Conservation (phyloP, 352 stramenopile species). For the Pelagophyceae sp. region DNA sequence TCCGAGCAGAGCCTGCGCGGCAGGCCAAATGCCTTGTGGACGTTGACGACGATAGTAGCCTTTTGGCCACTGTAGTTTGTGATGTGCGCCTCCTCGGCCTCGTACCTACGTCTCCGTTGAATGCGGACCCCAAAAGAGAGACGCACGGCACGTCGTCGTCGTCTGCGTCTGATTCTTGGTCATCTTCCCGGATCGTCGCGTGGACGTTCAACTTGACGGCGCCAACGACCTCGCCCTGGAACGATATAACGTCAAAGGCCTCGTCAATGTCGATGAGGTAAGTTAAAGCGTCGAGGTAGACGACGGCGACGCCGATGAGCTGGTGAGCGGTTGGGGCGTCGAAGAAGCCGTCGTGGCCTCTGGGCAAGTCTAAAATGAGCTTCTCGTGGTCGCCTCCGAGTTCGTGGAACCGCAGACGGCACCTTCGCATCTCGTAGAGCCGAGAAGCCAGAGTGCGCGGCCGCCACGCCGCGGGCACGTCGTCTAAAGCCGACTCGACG, state of each 20-base stretch:
- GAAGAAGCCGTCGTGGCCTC: not conserved
- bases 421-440: not conserved
- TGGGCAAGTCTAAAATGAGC: not conserved
- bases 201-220: conserved; percentile 9
- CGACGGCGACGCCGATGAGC: conserved; percentile 20
- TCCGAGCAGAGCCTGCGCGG: conserved; percentile 2
- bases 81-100: conserved; percentile 8
- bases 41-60: not conserved
- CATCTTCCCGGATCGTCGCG: too few relatives aligned
- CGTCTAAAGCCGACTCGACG: too few relatives aligned
- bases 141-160: too few relatives aligned
- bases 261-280: conserved; percentile 26
- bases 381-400: not conserved
- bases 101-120: too few relatives aligned
- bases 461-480: not conserved
- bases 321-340: conserved; percentile 12
- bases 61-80: not conserved
- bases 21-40: conserved; percentile 20
- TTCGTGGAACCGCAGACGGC: not conserved
- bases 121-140: too few relatives aligned
- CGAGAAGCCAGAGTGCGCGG: not conserved
- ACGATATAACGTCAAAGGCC: conserved; percentile 4
- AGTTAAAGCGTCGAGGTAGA: conserved; percentile 19
- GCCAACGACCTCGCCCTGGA: conserved; percentile 20
- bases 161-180: too few relatives aligned